These are phyloP conservation scores for Echinosophora koreensis DNA, from an alignment of 306 rosid species.

Conservation along the genomic window DNA sequence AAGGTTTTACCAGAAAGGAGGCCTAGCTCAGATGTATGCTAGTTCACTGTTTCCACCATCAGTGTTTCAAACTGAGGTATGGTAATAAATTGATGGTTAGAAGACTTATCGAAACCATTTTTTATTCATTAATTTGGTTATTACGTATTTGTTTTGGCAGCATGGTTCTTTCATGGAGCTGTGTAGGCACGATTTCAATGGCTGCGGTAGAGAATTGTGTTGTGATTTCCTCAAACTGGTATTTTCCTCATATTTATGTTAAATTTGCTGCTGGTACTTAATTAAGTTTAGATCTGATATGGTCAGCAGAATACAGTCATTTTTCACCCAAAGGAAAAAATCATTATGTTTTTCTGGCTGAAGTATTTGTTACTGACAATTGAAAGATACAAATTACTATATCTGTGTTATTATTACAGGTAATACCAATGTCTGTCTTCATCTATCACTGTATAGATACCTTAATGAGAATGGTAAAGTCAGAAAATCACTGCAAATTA, in stretches of 20 bases:
- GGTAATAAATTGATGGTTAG: slow-evolving; percentile 33
- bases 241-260: slow-evolving; percentile 35
- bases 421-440: slow-evolving; percentile 65
- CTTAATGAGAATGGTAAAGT: slow-evolving; percentile 54
- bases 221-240: slow-evolving; percentile 70
- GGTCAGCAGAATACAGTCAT: slow-evolving; percentile 20
- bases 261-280: slow-evolving; percentile 24
- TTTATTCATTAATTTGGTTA: slow-evolving; percentile 32
- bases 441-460: slow-evolving; percentile 55
- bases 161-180: slow-evolving; percentile 68
- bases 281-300: slow-evolving; percentile 31
- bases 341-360: slow-evolving; percentile 12
- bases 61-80: slow-evolving; percentile 64
- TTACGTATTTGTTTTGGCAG: slow-evolving; percentile 61
- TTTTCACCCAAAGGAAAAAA: neutral
- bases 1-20: slow-evolving; percentile 81
- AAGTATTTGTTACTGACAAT: slow-evolving; percentile 23
- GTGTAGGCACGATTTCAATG: slow-evolving; percentile 63
- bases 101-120: slow-evolving; percentile 32
- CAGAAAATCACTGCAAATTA: slow-evolving; percentile 46
- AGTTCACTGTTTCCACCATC: slow-evolving; percentile 61
- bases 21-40: slow-evolving; percentile 77
- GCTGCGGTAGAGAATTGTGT: slow-evolving; percentile 64
- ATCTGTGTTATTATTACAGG: slow-evolving; percentile 57
- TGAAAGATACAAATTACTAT: slow-evolving; percentile 32